Conservation (phyloP, 805 yeast species). For the Sungouiozyma ichnusensis region DNA sequence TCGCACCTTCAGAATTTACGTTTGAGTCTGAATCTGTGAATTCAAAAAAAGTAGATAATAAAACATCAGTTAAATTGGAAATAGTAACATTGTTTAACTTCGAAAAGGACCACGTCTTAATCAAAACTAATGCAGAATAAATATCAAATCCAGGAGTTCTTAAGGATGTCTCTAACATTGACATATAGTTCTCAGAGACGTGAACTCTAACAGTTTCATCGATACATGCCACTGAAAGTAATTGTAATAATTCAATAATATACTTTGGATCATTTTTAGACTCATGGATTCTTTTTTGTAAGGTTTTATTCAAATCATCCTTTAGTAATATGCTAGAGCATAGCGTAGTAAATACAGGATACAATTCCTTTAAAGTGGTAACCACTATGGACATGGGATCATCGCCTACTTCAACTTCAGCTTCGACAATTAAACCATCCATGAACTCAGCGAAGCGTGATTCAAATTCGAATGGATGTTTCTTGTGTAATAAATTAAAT, state of each 20-base stretch:
- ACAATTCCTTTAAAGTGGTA: slow-evolving; percentile 17
- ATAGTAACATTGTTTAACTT: slow-evolving; percentile 27
- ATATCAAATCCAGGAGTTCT: slow-evolving; percentile 20
- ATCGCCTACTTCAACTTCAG: slow-evolving; percentile 16
- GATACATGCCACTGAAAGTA: slow-evolving; percentile 40
- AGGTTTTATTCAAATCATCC: slow-evolving; percentile 18
- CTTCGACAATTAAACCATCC: slow-evolving; percentile 18
- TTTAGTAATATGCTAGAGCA: slow-evolving; percentile 25
- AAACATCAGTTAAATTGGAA: slow-evolving; percentile 27
- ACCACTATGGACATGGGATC: slow-evolving; percentile 16
- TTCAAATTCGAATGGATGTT: slow-evolving; percentile 14
- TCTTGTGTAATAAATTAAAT: slow-evolving; percentile 11
- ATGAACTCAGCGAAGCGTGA: slow-evolving; percentile 10
- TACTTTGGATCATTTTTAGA: slow-evolving; percentile 12
- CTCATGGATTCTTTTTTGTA: slow-evolving; percentile 14
- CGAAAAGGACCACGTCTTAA: slow-evolving; percentile 48
- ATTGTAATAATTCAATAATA: slow-evolving; percentile 21
- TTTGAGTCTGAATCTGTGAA: neutral
- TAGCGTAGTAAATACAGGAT: slow-evolving; percentile 19
- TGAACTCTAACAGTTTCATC: slow-evolving; percentile 40
- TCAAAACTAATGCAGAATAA: slow-evolving; percentile 36
- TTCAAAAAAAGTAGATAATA: slow-evolving; percentile 10
- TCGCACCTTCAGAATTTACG: neutral
- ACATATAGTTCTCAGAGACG: slow-evolving; percentile 36
- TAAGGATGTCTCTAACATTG: slow-evolving; percentile 32